Evolutionary conservation across 495 filamentous ascomycete species (phyloP), one percentile per base, ranked within the genome.

Genomic region (Staphylotrichum longicolle): DNA sequence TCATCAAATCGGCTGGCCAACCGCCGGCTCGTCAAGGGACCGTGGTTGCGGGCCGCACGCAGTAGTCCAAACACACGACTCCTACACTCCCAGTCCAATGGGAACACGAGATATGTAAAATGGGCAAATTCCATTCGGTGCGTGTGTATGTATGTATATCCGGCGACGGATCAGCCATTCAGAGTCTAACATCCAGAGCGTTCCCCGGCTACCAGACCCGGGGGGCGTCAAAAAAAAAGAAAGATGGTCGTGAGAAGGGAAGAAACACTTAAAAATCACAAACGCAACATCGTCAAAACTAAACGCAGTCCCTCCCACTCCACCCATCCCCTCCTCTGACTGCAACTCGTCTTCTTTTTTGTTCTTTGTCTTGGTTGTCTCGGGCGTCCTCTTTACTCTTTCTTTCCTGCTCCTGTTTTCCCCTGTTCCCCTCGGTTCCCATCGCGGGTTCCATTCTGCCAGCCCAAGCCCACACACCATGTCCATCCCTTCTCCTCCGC

Each of bases 101-200:
- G 11, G 33, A 34, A 27, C 20, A 27, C 20, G 20, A 27, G 20
- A 27, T 27, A 27, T 27, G 20, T 27, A 27, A 27, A 34, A 34
- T 35, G 35, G 34, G 10, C 14, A 39, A 37, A 54, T 62, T 63
- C 57, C 14, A 66, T 62, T 65, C 48, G 20, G 20, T 27, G 20
- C 20, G 20, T 27, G 20, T 27, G 20, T 27, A 27, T 27, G 20
- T 27, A 27, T 10, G 48, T 55, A 61, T 61, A 64, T 69, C 67
- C 67, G 64, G 67, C 62, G 64, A 64, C 63, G 67, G 64, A 66
- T 66, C 59, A 51, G 54, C 59, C 59, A 57, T 45, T 60, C 46
- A 54, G 35, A 64, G 48, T 66, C 67, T 69, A 66, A 49, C 64
- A 55, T 56, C 60, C 64, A 58, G 4, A 34, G 39, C 30, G 15